phyloP scores from a whole-genome alignment of 2,329 filamentous ascomycete genomes.

The Didymella keratinophila region DNA sequence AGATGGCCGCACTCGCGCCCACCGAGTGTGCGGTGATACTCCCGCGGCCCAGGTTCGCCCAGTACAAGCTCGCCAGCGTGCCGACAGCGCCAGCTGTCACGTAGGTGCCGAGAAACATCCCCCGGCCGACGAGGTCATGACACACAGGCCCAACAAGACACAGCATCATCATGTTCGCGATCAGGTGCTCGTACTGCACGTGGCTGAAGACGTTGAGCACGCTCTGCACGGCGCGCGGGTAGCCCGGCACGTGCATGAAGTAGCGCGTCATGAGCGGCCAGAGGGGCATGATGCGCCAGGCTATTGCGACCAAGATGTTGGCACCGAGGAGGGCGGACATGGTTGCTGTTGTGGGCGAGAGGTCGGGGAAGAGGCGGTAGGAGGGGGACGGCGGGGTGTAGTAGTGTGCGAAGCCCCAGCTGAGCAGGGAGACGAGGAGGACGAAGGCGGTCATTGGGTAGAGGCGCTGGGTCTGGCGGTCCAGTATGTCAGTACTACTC shows the following conservation, averaged over 20 bases:
- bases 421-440: slow-evolving; percentile 35
- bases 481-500: background rate
- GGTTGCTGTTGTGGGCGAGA: slow-evolving; percentile 53
- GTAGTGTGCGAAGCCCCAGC: slow-evolving; percentile 41
- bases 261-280: slow-evolving; percentile 74
- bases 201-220: slow-evolving; percentile 75
- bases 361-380: slow-evolving; percentile 46
- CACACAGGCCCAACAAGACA: slow-evolving; percentile 68
- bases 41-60: slow-evolving; percentile 44
- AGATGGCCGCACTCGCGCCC: slow-evolving; percentile 46
- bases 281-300: slow-evolving; percentile 70
- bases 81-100: slow-evolving; percentile 46
- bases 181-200: slow-evolving; percentile 64
- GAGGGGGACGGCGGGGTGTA: slow-evolving; percentile 42
- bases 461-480: slow-evolving; percentile 43
- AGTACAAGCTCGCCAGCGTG: slow-evolving; percentile 41
- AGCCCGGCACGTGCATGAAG: slow-evolving; percentile 55
- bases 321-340: slow-evolving; percentile 67
- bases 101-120: slow-evolving; percentile 48
- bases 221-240: slow-evolving; percentile 68
- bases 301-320: slow-evolving; percentile 65
- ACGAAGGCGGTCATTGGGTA: slow-evolving; percentile 48
- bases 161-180: slow-evolving; percentile 70
- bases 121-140: slow-evolving; percentile 48
- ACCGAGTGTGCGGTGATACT: slow-evolving; percentile 40